Base-by-base conservation (phyloP, 2,329 filamentous ascomycete species). In the Hypoxylon sp. region DNA sequence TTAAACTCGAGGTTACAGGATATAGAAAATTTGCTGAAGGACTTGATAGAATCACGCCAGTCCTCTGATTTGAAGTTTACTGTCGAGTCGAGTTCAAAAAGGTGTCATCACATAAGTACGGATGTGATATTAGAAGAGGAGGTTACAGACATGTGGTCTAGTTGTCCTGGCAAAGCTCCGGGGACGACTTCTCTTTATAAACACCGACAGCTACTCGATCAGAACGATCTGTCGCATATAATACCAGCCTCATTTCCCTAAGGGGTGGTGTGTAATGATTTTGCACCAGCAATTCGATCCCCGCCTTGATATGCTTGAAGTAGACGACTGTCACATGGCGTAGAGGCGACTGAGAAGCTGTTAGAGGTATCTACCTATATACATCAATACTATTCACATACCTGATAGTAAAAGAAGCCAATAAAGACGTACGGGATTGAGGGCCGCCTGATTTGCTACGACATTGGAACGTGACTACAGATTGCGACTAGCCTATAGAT, bases 321-420 rank as follows among this genome's bases (percentile, higher is more conserved):
- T 12, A 11, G 34, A 37, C 32, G 12, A 48, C 41, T 37, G 4
- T n/a, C n/a, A n/a, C n/a, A n/a, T n/a, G n/a, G n/a, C n/a, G n/a
- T 32, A 30, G 55, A 25, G 32, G n/a, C n/a, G n/a, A 6, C 12
- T 12, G 3, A 50, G 9, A 41, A 39, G 16, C 14, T 27, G 14
- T 29, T 19, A 3, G 3, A 27, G 29, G 19, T 12, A 19, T 7
- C 5, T 57, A n/a, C n/a, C 2, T 14, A 16, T 14, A 7, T 50
- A 12, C 45, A 58, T 41, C n/a, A 7, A 29, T 41, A 25, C 41
- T 16, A 32, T 37, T 48, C 19, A 21, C 16, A 34, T 39, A 48
- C 3, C 32, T n/a, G 14, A 53, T 5, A n/a, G n/a, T n/a, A 12
- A 14, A 53, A 23, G 25, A 2, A 14, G n/a, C 14, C 14, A 30